Evolutionary conservation across 1,284 basidiomycete genomes (phyloP).

Genomic region (Takashimella koratensis): DNA sequence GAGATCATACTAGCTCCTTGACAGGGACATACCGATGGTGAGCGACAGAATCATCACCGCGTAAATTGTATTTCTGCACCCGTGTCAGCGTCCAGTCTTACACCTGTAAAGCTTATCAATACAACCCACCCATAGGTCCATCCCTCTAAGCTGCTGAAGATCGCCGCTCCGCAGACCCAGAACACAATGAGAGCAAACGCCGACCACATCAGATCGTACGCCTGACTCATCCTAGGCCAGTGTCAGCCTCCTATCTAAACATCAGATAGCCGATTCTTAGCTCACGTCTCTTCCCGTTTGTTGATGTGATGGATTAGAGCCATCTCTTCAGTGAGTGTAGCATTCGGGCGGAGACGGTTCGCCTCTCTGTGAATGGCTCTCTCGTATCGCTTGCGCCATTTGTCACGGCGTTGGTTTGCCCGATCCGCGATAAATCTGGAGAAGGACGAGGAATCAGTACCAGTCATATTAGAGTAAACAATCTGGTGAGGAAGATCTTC

Average conservation of each 20-base stretch:
- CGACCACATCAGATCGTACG: constrained; percentile 45
- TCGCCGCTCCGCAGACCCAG: constrained; percentile 45
- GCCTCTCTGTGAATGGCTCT: constrained; percentile 35
- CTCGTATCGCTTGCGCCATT: constrained; percentile 43
- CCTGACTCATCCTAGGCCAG: constrained; percentile 33
- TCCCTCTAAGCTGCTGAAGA: constrained; percentile 42
- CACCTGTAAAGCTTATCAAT: no score
- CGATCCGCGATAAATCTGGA: constrained; percentile 33
- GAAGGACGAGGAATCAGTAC: background rate
- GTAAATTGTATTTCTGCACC: constrained; percentile 30
- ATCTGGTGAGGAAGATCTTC: background rate
- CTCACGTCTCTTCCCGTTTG: constrained; percentile 40
- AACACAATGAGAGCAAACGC: constrained; percentile 40
- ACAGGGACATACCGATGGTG: constrained; percentile 35
- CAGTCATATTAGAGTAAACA: no score
- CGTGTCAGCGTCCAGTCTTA: no score
- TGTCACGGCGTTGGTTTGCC: constrained; percentile 31
- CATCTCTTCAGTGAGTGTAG: constrained; percentile 46
- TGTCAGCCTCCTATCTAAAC: background rate
- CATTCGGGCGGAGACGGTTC: constrained; percentile 26
- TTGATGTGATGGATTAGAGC: constrained; percentile 45
- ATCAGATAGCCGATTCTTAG: no score
- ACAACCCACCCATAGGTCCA: constrained; percentile 46
- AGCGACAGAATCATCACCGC: constrained; percentile 41
- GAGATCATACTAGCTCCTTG: no score